Percentiles rank a stretch among this genome's conserved stretches.
phyloP scores from a whole-genome alignment of 192 early-diverging fungal species.

The Backusella luteola region DNA sequence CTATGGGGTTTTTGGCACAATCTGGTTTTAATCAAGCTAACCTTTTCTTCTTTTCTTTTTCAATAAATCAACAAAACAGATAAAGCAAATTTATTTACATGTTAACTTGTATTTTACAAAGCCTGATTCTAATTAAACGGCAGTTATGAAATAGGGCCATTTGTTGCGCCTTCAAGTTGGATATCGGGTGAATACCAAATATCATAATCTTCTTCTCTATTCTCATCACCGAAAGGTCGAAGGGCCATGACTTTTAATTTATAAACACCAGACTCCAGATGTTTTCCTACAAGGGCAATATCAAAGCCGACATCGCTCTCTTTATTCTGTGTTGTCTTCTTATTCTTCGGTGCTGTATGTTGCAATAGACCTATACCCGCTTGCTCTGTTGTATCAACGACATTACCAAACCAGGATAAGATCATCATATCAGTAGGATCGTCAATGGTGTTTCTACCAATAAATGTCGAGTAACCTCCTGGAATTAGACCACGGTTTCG shows the following conservation, averaged over 20 bases:
- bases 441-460: constrained; percentile 21
- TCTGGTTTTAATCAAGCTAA: too few species aligned
- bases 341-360: neutral
- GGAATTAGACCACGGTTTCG: constrained; percentile 17
- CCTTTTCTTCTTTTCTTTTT: neutral
- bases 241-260: constrained; percentile 37
- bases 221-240: constrained; percentile 37
- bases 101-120: neutral
- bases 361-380: neutral
- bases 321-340: neutral
- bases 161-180: constrained; percentile 7
- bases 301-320: neutral
- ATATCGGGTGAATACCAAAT: constrained; percentile 30
- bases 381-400: constrained; percentile 5
- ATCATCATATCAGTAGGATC: constrained; percentile 19
- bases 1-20: too few species aligned
- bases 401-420: constrained; percentile 23
- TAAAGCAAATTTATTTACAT: constrained; percentile 4
- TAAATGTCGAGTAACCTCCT: constrained; percentile 13
- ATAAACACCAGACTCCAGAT: constrained; percentile 23
- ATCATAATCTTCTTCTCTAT: constrained; percentile 42
- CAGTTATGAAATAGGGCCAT: neutral
- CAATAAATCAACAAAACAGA: neutral
- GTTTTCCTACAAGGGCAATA: neutral
- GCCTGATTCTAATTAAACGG: neutral